Evolutionary conservation across 2,329 filamentous ascomycete genomes (phyloP), one percentile per base, ranked within the genome.

Genomic region (Ceratocystis cubensis): DNA sequence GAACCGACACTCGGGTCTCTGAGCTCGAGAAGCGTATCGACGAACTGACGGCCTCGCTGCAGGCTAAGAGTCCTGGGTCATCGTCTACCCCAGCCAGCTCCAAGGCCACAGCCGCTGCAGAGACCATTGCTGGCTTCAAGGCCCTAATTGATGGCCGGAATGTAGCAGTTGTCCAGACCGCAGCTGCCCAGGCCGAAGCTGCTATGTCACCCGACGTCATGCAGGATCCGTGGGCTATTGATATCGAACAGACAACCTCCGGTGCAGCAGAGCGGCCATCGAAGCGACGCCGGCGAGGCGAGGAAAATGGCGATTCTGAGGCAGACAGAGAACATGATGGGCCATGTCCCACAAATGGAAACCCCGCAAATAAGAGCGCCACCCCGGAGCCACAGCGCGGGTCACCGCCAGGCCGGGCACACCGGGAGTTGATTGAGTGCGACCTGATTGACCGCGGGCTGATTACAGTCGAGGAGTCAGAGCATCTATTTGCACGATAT

Each of bases 21-120:
- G 91, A 96, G 78, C 80, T 96, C 64, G 91, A 96, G 79, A 91
- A 88, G 79, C 95, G 95, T 78, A 93, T 96, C 70, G 91, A 96
- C 78, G 89, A 88, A 7, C 75, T 96, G 73, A 96, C 89, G 6
- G 89, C 90, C 5, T 91, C 85, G 45, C 74, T 96, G 70, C 86
- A 90, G 59, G 84, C 88, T 10, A 65, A 64, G 44, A 59, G 56
- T n/a, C 57, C 50, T n/a, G 41, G 33, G 1, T 41, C 67, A 1
- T 30, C 25, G 7, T n/a, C 56, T 41, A 41, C 37, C 37, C 37
- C 37, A 15, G 37, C 13, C 0, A 56, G 62, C 41, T 13, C n/a
- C 1, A 76, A 73, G 17, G 72, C 75, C 65, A 73, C 73, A 7
- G 71, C 70, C 13, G 61, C 65, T 10, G 33, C 61, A 6, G 37